A percentile compares a stretch with the other conserved stretches of the same genome.
phyloP scores from a whole-genome alignment of 192 early-diverging fungal genomes.

The Coemansia sp. region DNA sequence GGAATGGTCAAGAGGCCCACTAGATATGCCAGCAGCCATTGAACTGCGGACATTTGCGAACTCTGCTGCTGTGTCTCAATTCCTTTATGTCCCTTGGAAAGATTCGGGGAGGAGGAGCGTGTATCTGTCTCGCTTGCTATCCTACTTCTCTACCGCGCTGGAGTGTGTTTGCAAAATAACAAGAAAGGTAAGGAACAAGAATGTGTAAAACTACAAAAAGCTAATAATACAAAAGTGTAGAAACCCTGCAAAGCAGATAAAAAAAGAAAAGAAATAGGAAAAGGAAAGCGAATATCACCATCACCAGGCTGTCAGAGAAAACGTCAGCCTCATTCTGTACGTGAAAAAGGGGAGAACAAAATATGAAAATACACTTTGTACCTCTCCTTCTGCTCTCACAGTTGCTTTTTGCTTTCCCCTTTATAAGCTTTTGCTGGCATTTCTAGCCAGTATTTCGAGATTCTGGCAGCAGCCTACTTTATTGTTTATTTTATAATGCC shows the following conservation, averaged over 20 bases:
- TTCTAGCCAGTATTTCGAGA: neutral
- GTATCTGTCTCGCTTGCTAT: neutral
- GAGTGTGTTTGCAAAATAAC: constrained; percentile 1
- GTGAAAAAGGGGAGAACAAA: too few relatives aligned
- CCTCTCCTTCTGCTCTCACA: too few relatives aligned
- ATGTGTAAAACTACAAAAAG: constrained; percentile 7
- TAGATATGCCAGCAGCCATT: constrained; percentile 39
- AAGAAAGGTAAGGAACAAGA: neutral
- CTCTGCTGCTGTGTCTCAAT: neutral
- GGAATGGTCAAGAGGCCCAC: constrained; percentile 50
- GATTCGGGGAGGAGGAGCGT: neutral
- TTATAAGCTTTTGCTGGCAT: neutral
- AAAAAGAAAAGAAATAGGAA: neutral
- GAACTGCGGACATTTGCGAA: constrained; percentile 24
- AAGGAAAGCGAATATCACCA: neutral
- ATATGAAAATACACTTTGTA: neutral
- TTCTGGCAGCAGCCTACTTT: neutral
- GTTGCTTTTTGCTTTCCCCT: neutral
- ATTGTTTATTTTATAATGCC: constrained; percentile 1
- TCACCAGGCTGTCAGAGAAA: neutral
- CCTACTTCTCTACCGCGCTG: neutral
- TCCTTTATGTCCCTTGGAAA: neutral
- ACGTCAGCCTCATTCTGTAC: neutral
- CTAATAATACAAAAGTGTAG: constrained; percentile 2
- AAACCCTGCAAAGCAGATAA: neutral